phyloP scores from a whole-genome alignment of 441 rosid species.

The Aleurites moluccanus region DNA sequence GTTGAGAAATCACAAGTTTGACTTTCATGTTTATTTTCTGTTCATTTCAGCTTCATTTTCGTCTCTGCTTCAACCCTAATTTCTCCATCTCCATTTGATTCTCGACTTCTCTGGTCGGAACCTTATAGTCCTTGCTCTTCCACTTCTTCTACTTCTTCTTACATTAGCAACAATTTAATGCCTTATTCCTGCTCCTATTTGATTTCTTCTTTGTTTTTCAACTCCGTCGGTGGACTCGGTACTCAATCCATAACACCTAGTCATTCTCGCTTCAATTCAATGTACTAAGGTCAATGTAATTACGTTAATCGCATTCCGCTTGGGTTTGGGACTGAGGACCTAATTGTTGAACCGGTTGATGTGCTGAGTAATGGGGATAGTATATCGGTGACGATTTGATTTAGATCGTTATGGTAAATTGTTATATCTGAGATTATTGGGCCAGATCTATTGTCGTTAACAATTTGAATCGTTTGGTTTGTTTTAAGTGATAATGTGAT shows the following conservation, averaged over 20 bases:
- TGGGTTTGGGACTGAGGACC: constrained; percentile 62
- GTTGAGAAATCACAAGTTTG: too few species aligned
- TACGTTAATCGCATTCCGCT: constrained; percentile 50
- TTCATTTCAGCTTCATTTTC: too few species aligned
- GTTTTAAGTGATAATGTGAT: constrained; percentile 11
- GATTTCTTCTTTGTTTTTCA: constrained; percentile 52
- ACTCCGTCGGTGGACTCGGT: constrained; percentile 47
- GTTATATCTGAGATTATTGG: constrained; percentile 57
- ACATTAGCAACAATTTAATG: constrained; percentile 51
- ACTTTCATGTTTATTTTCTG: too few species aligned
- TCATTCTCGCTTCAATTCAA: constrained; percentile 62
- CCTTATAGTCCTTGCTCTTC: constrained; percentile 76
- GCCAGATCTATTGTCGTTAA: constrained; percentile 52
- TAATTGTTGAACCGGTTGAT: constrained; percentile 63
- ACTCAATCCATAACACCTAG: constrained; percentile 79
- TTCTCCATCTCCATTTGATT: too few species aligned
- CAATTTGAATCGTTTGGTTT: constrained; percentile 12
- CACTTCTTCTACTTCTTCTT: constrained; percentile 77
- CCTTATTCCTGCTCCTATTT: constrained; percentile 87
- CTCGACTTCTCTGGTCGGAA: constrained; percentile 72
- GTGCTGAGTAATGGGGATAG: constrained; percentile 71
- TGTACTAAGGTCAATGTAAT: constrained; percentile 39
- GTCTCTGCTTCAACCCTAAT: too few species aligned
- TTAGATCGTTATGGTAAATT: constrained; percentile 87
- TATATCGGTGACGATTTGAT: constrained; percentile 96